These are phyloP conservation scores for Tulasnella sp. DNA, from an alignment of 768 basidiomycete species.

Conservation along the genomic window DNA sequence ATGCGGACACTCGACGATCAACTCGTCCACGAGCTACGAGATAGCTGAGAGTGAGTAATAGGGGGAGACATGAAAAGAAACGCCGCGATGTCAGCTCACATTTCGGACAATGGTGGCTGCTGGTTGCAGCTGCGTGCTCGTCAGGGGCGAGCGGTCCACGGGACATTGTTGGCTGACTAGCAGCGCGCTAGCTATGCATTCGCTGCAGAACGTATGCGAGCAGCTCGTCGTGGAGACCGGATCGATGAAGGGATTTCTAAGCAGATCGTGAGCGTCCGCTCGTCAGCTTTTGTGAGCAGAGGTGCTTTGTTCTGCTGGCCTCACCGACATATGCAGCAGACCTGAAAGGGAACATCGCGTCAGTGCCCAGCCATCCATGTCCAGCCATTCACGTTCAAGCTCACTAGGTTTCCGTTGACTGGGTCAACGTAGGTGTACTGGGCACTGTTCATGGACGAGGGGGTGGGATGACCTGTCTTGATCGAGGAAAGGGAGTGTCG, in stretches of 20 bases:
- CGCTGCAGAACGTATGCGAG: constrained; percentile 81
- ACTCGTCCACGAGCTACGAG: constrained; percentile 74
- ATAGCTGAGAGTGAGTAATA: background rate
- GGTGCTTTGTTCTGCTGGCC: constrained; percentile 21
- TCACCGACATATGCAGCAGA: constrained; percentile 76
- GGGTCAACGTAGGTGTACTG: constrained; percentile 56
- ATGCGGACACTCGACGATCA: constrained; percentile 68
- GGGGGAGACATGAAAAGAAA: background rate
- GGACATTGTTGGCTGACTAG: constrained; percentile 70
- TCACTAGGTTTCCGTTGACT: constrained; percentile 65
- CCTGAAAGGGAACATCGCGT: constrained; percentile 41
- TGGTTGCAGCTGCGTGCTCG: constrained; percentile 54
- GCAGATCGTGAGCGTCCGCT: background rate
- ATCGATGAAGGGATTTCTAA: constrained; percentile 69
- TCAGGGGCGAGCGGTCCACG: constrained; percentile 70
- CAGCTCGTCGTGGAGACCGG: constrained; percentile 73
- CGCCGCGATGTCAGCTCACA: constrained; percentile 44
- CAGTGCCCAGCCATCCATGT: background rate
- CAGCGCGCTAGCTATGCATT: constrained; percentile 72
- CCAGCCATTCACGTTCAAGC: constrained; percentile 34
- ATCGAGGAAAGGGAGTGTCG: constrained; percentile 13
- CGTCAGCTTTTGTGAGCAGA: background rate
- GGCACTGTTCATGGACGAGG: constrained; percentile 20
- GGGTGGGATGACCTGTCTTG: background rate
- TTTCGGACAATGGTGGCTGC: constrained; percentile 75